These are phyloP conservation scores for Sordaria brevicollis DNA, from an alignment of 495 filamentous ascomycete species.

Conservation along the genomic window DNA sequence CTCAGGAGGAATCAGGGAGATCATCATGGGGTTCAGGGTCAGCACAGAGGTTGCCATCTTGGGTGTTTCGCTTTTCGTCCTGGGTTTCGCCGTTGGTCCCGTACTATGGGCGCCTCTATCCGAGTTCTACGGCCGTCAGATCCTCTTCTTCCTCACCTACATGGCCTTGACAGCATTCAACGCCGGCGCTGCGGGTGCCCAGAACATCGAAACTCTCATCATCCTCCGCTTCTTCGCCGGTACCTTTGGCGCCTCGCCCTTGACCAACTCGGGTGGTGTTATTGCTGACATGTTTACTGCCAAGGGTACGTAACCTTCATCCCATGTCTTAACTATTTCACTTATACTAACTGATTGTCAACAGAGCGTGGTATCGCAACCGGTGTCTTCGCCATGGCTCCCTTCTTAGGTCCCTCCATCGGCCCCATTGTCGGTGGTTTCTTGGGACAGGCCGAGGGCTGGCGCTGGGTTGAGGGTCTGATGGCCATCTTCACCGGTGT, in stretches of 20 bases:
- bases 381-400: slow-evolving; percentile 54
- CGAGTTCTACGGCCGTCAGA: slow-evolving; percentile 62
- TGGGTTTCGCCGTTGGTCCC: slow-evolving; percentile 62
- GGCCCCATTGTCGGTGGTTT: slow-evolving; percentile 51
- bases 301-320: slow-evolving; percentile 6
- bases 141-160: slow-evolving; percentile 57
- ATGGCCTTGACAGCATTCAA: slow-evolving; percentile 57
- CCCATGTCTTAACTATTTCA: not conserved
- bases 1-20: slow-evolving; percentile 55
- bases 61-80: slow-evolving; percentile 63
- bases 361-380: slow-evolving; percentile 53
- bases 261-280: slow-evolving; percentile 66
- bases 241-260: slow-evolving; percentile 62
- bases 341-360: not conserved
- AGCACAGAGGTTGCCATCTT: slow-evolving; percentile 51
- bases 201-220: slow-evolving; percentile 55
- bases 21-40: slow-evolving; percentile 49
- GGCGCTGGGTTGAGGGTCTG: slow-evolving; percentile 57
- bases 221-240: slow-evolving; percentile 72
- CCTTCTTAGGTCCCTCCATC: slow-evolving; percentile 60
- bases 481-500: slow-evolving; percentile 61
- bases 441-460: slow-evolving; percentile 40
- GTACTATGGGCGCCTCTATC: slow-evolving; percentile 54
- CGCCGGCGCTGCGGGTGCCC: slow-evolving; percentile 49
- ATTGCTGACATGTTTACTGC: slow-evolving; percentile 67